Conservation (phyloP, 495 filamentous ascomycete genomes). For the Penicillium crystallinum region DNA sequence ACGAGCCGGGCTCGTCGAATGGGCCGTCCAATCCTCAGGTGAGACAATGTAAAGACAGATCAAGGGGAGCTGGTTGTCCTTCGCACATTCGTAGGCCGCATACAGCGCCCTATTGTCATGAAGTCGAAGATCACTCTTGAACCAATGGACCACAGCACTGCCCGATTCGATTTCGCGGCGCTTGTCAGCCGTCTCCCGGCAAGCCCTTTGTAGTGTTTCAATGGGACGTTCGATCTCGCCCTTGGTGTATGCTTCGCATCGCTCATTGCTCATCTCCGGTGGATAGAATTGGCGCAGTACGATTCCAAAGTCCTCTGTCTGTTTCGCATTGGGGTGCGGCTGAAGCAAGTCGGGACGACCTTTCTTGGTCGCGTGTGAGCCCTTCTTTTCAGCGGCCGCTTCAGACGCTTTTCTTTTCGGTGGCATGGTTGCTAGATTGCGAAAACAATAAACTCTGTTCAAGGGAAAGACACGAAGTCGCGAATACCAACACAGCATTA, state of each 20-base stretch:
- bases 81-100: constrained; percentile 62
- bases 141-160: constrained; percentile 82
- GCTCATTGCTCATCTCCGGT: constrained; percentile 72
- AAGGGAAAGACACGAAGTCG: not conserved
- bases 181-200: constrained; percentile 44
- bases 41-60: constrained; percentile 77
- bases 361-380: constrained; percentile 13
- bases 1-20: constrained; percentile 63
- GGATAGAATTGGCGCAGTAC: constrained; percentile 80
- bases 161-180: constrained; percentile 44
- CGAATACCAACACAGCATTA: not conserved
- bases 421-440: constrained; percentile 14
- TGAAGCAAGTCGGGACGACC: constrained; percentile 15
- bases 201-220: constrained; percentile 50
- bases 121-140: constrained; percentile 74
- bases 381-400: constrained; percentile 5
- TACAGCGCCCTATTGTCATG: constrained; percentile 70
- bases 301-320: constrained; percentile 62
- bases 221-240: constrained; percentile 66
- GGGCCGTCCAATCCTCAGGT: constrained; percentile 81
- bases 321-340: constrained; percentile 35
- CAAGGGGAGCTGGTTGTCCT: constrained; percentile 58
- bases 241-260: constrained; percentile 65
- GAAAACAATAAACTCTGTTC: not conserved
- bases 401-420: constrained; percentile 27